A percentile compares a stretch with the other conserved stretches of the same genome.
phyloP scores from a whole-genome alignment of 495 filamentous ascomycete genomes.

The Xylaria sp. region DNA sequence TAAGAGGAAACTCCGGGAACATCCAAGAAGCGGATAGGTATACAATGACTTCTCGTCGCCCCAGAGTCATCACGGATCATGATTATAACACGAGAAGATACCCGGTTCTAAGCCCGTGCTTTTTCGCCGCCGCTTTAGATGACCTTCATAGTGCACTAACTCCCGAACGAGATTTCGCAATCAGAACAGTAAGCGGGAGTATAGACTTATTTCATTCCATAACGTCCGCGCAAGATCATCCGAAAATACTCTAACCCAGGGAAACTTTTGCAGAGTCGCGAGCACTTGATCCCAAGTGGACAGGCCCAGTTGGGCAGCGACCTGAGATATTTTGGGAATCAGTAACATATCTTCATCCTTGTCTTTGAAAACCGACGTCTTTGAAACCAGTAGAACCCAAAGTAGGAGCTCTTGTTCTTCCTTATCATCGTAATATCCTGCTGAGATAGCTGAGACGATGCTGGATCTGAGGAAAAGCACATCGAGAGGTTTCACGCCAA shows the following conservation, averaged over 20 bases:
- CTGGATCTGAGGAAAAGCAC: constrained; percentile 17
- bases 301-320: not conserved
- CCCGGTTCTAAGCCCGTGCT: not conserved
- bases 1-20: constrained; percentile 2
- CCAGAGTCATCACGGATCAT: not conserved
- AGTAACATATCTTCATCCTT: constrained; percentile 6
- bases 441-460: not conserved
- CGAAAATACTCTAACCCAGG: constrained; percentile 11
- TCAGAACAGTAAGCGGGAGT: not conserved
- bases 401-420: constrained; percentile 21
- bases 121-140: not conserved
- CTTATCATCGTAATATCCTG: not conserved
- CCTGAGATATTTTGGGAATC: not conserved
- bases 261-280: not conserved
- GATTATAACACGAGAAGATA: no score
- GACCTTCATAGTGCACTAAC: not conserved
- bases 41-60: not conserved
- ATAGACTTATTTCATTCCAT: not conserved
- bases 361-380: constrained; percentile 1
- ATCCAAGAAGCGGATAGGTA: not conserved
- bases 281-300: constrained; percentile 7
- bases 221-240: not conserved
- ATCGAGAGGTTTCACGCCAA: constrained; percentile 23
- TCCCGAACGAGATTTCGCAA: not conserved
- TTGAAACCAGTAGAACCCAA: constrained; percentile 13